A percentile compares a stretch with the other conserved stretches of the same genome.
These are phyloP conservation scores for Colletotrichum theobromicola DNA, from an alignment of 2,329 filamentous ascomycete genomes.

Conservation along the genomic window DNA sequence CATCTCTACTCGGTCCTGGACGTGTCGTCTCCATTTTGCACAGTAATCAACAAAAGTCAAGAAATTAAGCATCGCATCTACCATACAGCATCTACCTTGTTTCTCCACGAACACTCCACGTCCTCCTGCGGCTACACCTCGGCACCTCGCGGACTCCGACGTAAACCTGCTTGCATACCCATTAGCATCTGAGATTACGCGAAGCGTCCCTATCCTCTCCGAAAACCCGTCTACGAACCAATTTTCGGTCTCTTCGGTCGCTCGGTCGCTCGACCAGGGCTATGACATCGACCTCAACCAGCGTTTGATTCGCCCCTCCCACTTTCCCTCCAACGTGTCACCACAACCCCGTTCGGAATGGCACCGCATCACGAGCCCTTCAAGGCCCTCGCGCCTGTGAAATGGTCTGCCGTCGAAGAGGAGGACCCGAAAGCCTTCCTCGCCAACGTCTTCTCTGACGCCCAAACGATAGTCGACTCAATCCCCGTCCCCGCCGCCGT, in stretches of 20 bases:
- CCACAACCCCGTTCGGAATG: slow-evolving; percentile 42
- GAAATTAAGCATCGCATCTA: neutral
- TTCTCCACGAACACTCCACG: neutral
- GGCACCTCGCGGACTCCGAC: neutral
- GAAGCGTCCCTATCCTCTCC: neutral
- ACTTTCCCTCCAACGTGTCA: neutral
- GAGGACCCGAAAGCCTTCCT: slow-evolving; percentile 61
- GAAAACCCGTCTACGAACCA: neutral
- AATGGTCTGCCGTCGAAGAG: slow-evolving; percentile 52
- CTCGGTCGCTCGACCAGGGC: neutral
- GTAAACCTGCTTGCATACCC: neutral
- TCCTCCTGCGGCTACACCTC: neutral
- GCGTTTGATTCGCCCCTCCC: neutral
- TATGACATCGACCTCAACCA: slow-evolving; percentile 7
- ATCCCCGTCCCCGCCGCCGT: slow-evolving; percentile 58
- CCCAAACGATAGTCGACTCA: slow-evolving; percentile 77
- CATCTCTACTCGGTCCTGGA: neutral
- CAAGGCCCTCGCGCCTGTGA: slow-evolving; percentile 58
- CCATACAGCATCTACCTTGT: slow-evolving; percentile 11
- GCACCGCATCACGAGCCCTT: slow-evolving; percentile 64
- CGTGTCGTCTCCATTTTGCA: neutral
- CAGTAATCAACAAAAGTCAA: neutral
- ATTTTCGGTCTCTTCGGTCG: neutral
- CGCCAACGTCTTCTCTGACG: slow-evolving; percentile 65
- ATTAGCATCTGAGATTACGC: neutral